Percentiles rank a stretch among this genome's conserved stretches.
phyloP scores from a whole-genome alignment of 2,329 filamentous ascomycete genomes.

The Alternaria brassicicola region DNA sequence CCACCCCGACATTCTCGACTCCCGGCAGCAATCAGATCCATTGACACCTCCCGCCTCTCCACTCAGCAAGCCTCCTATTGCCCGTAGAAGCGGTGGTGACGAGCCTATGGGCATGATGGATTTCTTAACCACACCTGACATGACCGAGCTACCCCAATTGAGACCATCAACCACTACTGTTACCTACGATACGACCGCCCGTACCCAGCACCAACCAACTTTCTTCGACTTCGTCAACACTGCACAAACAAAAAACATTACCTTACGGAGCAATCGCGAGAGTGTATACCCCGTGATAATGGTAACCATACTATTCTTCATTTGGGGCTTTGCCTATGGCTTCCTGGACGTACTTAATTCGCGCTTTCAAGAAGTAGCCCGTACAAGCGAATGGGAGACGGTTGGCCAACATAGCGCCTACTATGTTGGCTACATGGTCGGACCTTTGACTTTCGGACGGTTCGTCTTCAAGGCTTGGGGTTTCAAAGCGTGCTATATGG shows the following conservation, averaged over 20 bases:
- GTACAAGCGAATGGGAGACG: constrained; percentile 66
- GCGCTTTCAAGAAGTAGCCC: constrained; percentile 67
- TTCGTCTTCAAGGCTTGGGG: constrained; percentile 64
- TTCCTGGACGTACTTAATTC: constrained; percentile 81
- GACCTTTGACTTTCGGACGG: constrained; percentile 70
- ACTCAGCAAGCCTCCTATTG: constrained; percentile 30
- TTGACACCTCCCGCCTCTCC: constrained; percentile 33
- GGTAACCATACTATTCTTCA: constrained; percentile 81
- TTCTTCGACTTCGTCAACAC: constrained; percentile 83
- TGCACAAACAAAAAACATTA: constrained; percentile 69
- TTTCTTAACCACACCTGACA: constrained; percentile 59
- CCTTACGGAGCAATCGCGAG: constrained; percentile 66
- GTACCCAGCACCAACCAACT: constrained; percentile 42
- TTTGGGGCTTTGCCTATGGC: constrained; percentile 92
- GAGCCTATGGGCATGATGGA: constrained; percentile 57
- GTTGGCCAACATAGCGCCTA: constrained; percentile 73
- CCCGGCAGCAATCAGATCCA: constrained; percentile 26
- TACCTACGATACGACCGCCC: constrained; percentile 33
- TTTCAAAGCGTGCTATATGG: constrained; percentile 67
- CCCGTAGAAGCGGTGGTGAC: constrained; percentile 27
- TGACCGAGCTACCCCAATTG: constrained; percentile 43
- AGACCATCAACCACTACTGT: constrained; percentile 46
- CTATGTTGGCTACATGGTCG: constrained; percentile 73
- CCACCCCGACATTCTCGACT: constrained; percentile 33
- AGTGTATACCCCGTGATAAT: constrained; percentile 74